Conservation (phyloP, 805 yeast genomes). For the Ogataea allantospora region DNA sequence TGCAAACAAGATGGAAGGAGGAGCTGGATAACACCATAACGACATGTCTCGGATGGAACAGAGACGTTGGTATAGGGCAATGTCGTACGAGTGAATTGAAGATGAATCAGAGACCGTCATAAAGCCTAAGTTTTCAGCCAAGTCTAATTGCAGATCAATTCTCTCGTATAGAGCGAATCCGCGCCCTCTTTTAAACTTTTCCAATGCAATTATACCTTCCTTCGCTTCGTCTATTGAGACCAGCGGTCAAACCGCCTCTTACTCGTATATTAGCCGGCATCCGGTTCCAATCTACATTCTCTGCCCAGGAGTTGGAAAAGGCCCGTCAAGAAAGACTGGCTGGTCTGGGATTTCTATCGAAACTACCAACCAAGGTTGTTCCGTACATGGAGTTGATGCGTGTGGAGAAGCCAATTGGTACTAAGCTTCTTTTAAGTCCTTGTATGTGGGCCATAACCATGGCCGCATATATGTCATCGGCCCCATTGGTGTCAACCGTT, state of each 20-base stretch:
- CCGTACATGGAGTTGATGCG: conserved; percentile 94
- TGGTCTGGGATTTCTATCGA: conserved; percentile 49
- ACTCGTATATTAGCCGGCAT: neutral
- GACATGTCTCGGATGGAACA: no score
- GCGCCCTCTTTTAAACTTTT: neutral
- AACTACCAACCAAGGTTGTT: conserved; percentile 68
- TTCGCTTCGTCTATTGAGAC: conserved; percentile 4
- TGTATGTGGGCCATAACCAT: conserved; percentile 90
- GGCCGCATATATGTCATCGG: conserved; percentile 75
- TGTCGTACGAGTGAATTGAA: no score
- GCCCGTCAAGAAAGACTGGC: conserved; percentile 52
- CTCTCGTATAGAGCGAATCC: conserved; percentile 2
- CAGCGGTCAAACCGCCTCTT: conserved; percentile 1
- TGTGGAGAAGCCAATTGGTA: conserved; percentile 94
- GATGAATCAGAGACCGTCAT: no score
- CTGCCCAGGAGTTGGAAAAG: conserved; percentile 43
- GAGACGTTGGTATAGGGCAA: no score
- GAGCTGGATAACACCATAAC: neutral
- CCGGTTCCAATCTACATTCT: conserved; percentile 23
- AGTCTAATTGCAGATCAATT: no score
- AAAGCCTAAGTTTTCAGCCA: no score
- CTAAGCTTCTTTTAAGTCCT: conserved; percentile 78
- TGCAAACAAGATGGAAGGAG: neutral
- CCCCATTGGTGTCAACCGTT: conserved; percentile 62
- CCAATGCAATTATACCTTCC: conserved; percentile 2